phyloP scores from a whole-genome alignment of 345 rosid species.

The Euphorbia pulcherrima region DNA sequence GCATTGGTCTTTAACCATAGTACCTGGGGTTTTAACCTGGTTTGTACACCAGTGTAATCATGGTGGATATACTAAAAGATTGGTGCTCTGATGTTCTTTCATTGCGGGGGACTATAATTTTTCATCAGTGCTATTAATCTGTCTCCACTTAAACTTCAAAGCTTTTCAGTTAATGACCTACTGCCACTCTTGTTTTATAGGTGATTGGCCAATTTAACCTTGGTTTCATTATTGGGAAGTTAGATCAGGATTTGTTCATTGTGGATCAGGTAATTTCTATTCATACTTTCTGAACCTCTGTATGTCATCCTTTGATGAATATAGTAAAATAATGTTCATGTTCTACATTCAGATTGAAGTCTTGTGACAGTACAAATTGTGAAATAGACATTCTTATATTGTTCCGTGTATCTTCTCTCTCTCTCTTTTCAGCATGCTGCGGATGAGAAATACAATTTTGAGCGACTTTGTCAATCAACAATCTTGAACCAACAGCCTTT shows the following conservation, averaged over 20 bases:
- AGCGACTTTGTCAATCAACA: constrained; percentile 74
- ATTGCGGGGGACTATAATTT: constrained; percentile 1
- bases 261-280: constrained; percentile 81
- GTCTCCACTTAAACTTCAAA: neutral
- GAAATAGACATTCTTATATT: neutral
- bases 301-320: constrained; percentile 9
- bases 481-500: constrained; percentile 91
- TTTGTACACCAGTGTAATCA: constrained; percentile 1
- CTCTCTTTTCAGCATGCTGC: constrained; percentile 80
- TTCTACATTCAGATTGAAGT: neutral
- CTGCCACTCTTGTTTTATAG: constrained; percentile 26
- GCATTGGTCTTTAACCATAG: constrained; percentile 1
- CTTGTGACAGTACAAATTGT: neutral
- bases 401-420: neutral
- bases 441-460: constrained; percentile 96
- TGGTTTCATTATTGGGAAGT: constrained; percentile 90
- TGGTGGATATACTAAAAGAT: neutral
- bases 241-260: constrained; percentile 83
- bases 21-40: constrained; percentile 8
- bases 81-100: neutral
- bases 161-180: neutral
- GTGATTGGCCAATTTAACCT: constrained; percentile 97
- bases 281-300: constrained; percentile 3
- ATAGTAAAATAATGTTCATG: neutral
- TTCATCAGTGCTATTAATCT: neutral